These are phyloP conservation scores for Kregervanrija fluxuum DNA, from an alignment of 805 yeast species.

Conservation along the genomic window DNA sequence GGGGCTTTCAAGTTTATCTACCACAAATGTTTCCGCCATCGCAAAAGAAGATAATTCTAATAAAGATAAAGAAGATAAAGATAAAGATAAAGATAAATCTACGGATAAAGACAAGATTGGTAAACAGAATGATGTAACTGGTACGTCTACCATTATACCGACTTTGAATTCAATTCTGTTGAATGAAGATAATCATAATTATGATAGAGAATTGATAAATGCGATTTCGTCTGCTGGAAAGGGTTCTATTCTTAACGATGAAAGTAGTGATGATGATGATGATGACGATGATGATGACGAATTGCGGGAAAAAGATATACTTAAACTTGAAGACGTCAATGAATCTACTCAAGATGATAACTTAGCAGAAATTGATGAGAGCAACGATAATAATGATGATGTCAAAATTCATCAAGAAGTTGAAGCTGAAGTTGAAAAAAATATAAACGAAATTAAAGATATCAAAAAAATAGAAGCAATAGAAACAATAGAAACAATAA, in stretches of 20 bases:
- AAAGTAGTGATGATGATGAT: slow-evolving; percentile 3
- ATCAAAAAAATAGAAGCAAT: neutral
- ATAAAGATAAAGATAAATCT: too few species aligned
- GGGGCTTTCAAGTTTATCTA: slow-evolving; percentile 4
- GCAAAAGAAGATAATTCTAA: too few species aligned
- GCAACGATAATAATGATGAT: neutral
- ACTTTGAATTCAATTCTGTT: neutral
- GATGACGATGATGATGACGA: slow-evolving; percentile 16
- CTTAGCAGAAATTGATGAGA: neutral
- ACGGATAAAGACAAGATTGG: too few species aligned
- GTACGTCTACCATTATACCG: neutral
- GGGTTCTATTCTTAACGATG: slow-evolving; percentile 3
- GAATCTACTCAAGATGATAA: neutral
- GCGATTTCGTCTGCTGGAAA: slow-evolving; percentile 13
- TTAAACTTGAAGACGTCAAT: neutral
- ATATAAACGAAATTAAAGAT: neutral
- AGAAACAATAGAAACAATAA: neutral
- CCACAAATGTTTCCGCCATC: too few species aligned
- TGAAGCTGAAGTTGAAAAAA: slow-evolving; percentile 3
- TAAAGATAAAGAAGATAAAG: too few species aligned
- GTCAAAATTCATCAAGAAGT: slow-evolving; percentile 1
- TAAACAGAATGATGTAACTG: neutral
- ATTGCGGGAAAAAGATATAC: slow-evolving; percentile 10
- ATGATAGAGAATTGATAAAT: slow-evolving; percentile 12
- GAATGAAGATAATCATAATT: neutral